A percentile compares a stretch with the other conserved stretches of the same genome.
phyloP scores from a whole-genome alignment of 768 basidiomycete genomes.

The Podaxis carcinomalis region DNA sequence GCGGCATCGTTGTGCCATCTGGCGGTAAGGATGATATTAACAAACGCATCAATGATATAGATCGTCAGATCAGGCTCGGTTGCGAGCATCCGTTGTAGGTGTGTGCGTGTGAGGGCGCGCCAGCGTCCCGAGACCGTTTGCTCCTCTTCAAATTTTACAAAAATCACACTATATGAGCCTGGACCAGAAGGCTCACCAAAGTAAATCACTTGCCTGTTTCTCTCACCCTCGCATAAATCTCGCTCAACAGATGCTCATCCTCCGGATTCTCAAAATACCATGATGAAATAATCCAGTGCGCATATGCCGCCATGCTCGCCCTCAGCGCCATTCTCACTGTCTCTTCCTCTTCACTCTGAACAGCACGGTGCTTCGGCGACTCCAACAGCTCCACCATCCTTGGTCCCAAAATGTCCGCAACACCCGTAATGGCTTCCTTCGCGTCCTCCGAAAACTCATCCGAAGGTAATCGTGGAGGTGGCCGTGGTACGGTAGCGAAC shows the following conservation, averaged over 20 bases:
- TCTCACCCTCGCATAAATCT: constrained; percentile 37
- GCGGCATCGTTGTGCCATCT: constrained; percentile 17
- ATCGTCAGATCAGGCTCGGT: constrained; percentile 31
- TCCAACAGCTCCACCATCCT: constrained; percentile 36
- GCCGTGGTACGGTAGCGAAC: not conserved
- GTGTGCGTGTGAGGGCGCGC: constrained; percentile 49
- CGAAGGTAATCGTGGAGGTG: not conserved
- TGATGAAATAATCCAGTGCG: constrained; percentile 45
- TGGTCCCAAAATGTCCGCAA: constrained; percentile 28
- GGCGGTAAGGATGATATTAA: constrained; percentile 39
- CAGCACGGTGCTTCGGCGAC: constrained; percentile 12
- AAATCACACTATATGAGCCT: not conserved
- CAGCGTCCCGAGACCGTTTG: constrained; percentile 52
- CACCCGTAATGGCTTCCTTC: constrained; percentile 22
- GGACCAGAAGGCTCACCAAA: not conserved
- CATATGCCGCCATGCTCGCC: constrained; percentile 40
- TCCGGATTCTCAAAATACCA: constrained; percentile 50
- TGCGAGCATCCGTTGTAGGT: constrained; percentile 35
- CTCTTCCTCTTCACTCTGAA: not conserved
- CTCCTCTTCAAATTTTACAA: constrained; percentile 29
- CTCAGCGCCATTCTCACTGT: constrained; percentile 41
- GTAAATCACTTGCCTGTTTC: constrained; percentile 31
- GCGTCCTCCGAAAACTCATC: constrained; percentile 21
- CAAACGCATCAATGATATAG: constrained; percentile 33
- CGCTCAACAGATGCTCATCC: constrained; percentile 38